Evolutionary conservation across 345 rosid genomes (phyloP), one percentile per base, ranked within the genome.

Genomic region (Pseudoturritis turrita): DNA sequence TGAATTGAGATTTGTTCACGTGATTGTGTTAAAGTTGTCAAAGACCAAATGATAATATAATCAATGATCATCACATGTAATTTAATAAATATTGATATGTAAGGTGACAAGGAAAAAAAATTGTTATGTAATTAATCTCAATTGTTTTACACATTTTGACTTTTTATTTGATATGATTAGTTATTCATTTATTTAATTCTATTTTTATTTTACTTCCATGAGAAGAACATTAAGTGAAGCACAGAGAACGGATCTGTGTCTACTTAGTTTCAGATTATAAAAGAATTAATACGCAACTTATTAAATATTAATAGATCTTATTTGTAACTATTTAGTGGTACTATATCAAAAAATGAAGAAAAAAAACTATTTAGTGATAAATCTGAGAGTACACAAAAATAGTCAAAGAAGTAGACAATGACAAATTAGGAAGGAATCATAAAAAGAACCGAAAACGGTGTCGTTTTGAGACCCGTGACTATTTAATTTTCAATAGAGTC

Each of bases 401-500:
- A 47, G 41, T 70, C 40, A 13, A 47, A n/a, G 58, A 76, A 39
- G 65, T 62, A 37, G 60, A 61, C 43, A 45, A 36, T 68, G 65
- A 62, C 67, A 76, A 70, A 55, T 21, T 35, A 12, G 7, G 28
- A 61, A 61, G 14, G 49, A 68, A 51, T 50, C 74, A 68, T 60
- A 14, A 59, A 67, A 67, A 68, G 63, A 59, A 66, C 10, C 2
- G 10, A 22, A n/a, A 51, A 6, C 79, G 58, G 37, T 62, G 75
- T 62, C 71, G 66, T 62, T 26, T 76, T 45, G 54, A 12, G 66
- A 70, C 71, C 71, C 79, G 75, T 76, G 75, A 76, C 78, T 39
- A 1, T 65, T 46, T 68, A 17, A 29, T 33, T 41, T 50, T 59
- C 56, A 17, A 33, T 41, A 59, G 29, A 28, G 65, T 55, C 71